Conservation (phyloP, 495 filamentous ascomycete genomes). For the Penicillium goetzii region DNA sequence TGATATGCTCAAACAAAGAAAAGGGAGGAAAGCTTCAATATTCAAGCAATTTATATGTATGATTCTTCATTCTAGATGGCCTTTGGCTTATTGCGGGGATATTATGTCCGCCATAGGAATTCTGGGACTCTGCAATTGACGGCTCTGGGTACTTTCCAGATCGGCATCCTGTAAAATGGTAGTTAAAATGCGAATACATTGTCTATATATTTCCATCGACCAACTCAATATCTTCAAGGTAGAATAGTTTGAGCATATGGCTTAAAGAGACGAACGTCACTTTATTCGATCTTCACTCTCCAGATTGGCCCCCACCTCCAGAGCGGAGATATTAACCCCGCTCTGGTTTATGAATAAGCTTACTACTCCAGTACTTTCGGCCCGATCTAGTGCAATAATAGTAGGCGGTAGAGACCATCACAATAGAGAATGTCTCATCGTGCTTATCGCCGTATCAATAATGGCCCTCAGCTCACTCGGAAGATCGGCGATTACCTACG, state of each 20-base stretch:
- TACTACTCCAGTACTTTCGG: not conserved
- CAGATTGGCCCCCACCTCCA: not conserved
- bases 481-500: not conserved
- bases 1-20: not conserved
- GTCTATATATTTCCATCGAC: not conserved
- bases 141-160: not conserved
- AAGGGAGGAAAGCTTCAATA: not conserved
- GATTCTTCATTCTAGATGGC: not conserved
- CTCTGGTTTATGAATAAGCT: not conserved
- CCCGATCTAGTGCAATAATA: not conserved
- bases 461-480: not conserved
- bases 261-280: not conserved
- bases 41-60: not conserved
- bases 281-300: not conserved
- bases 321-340: conserved; percentile 25
- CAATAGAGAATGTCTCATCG: not conserved
- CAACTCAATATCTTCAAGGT: not conserved
- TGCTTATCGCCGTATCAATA: not conserved
- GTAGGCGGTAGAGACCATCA: not conserved
- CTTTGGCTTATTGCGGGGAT: not conserved
- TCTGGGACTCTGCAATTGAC: not conserved
- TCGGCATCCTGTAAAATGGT: not conserved
- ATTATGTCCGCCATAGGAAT: not conserved
- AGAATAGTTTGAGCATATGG: not conserved
- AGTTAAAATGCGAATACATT: not conserved